A percentile compares a stretch with the other conserved stretches of the same genome.
phyloP scores from a whole-genome alignment of 495 filamentous ascomycete genomes.

The Trichoderma orchidacearum region DNA sequence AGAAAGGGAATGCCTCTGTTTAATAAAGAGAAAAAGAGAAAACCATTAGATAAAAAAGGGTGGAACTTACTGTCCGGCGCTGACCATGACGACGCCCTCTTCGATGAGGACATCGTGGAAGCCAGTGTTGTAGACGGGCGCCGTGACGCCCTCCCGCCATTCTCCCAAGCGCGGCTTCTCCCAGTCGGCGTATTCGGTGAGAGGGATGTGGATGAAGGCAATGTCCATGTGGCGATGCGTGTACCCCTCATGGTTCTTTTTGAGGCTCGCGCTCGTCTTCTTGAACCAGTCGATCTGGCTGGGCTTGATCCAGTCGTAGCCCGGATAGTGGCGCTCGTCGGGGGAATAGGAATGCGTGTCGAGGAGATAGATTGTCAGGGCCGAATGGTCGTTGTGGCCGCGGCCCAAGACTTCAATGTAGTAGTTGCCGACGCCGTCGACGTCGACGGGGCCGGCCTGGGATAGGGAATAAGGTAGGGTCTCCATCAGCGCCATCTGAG shows the following conservation, averaged over 20 bases:
- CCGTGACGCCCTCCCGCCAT: conserved; percentile 67
- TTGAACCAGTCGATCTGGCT: conserved; percentile 93
- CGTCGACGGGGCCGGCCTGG: conserved; percentile 59
- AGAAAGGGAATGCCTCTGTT: conserved; percentile 6
- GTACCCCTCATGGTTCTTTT: conserved; percentile 62
- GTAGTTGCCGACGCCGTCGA: conserved; percentile 92
- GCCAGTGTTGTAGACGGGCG: conserved; percentile 74
- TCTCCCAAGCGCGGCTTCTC: conserved; percentile 41
- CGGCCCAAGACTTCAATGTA: conserved; percentile 79
- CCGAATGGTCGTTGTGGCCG: conserved; percentile 67
- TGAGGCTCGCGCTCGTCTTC: conserved; percentile 52
- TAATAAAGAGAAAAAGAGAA: not conserved
- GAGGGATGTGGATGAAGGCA: conserved; percentile 93
- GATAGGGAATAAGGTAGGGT: conserved; percentile 82
- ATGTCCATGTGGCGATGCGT: conserved; percentile 87
- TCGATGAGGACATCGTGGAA: conserved; percentile 79
- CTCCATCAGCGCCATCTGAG: conserved; percentile 74
- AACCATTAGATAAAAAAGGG: not conserved
- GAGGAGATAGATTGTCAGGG: conserved; percentile 83
- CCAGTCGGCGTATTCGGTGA: conserved; percentile 66
- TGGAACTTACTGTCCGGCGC: conserved; percentile 69
- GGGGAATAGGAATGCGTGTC: conserved; percentile 90
- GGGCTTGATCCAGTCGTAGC: conserved; percentile 94
- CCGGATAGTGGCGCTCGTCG: conserved; percentile 68
- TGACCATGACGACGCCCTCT: conserved; percentile 72